These are phyloP conservation scores for Vararia minispora DNA, from an alignment of 768 basidiomycete species.

Conservation along the genomic window DNA sequence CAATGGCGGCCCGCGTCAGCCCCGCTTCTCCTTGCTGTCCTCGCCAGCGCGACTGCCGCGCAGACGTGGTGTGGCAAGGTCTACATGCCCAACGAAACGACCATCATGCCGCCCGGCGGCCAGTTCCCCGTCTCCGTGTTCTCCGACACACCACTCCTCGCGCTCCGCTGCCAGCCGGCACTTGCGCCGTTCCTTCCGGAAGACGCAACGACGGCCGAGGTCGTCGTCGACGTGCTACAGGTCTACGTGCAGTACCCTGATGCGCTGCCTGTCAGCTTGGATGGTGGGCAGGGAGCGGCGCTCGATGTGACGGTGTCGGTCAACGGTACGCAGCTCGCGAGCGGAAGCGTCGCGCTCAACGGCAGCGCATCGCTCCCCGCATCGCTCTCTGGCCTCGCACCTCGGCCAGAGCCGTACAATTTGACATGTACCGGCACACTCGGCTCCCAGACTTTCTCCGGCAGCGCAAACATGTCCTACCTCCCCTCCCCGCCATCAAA, in stretches of 20 bases:
- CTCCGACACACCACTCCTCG: conserved; percentile 28
- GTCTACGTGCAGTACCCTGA: conserved; percentile 24
- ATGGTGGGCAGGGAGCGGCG: conserved; percentile 3
- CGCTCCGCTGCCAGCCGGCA: conserved; percentile 34
- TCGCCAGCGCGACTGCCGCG: too few relatives aligned
- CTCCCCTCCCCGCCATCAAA: conserved; percentile 24
- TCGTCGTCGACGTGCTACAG: conserved; percentile 30
- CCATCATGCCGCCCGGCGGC: conserved; percentile 34
- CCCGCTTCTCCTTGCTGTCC: too few relatives aligned
- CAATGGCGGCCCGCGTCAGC: too few relatives aligned
- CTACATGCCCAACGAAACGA: conserved; percentile 29
- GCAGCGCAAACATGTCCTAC: conserved; percentile 25
- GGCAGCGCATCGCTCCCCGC: conserved; percentile 26
- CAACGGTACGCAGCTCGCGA: conserved; percentile 14
- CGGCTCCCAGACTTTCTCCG: conserved; percentile 22
- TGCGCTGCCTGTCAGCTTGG: conserved; percentile 21
- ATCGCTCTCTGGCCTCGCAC: conserved; percentile 20
- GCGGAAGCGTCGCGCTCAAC: conserved; percentile 26
- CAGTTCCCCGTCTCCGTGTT: conserved; percentile 27
- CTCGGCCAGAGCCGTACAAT: conserved; percentile 21
- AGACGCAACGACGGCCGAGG: conserved; percentile 20
- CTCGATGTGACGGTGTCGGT: conserved; percentile 24
- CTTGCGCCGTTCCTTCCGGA: conserved; percentile 36
- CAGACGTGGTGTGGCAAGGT: conserved; percentile 49
- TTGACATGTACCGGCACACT: conserved; percentile 25